Evolutionary conservation across 352 stramenopile genomes (phyloP).

Genomic region (Blastocystis sp.): DNA sequence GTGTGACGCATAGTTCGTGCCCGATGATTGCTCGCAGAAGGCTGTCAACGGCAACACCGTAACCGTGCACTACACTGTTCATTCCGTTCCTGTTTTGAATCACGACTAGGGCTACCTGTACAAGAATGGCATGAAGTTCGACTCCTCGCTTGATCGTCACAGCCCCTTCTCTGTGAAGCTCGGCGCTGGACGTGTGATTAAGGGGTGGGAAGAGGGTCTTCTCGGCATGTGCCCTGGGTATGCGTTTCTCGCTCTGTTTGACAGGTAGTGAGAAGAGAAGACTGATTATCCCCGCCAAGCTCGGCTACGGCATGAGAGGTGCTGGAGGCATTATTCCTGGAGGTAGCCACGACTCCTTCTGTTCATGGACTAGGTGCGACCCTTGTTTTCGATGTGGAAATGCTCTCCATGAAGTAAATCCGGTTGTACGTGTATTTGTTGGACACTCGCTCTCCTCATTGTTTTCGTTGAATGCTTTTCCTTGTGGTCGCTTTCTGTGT

Average conservation of each 20-base stretch:
- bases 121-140: constrained; percentile 77
- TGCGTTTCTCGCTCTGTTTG: background rate
- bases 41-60: constrained; percentile 54
- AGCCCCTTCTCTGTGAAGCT: constrained; percentile 78
- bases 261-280: constrained; percentile 76
- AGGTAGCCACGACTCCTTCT: background rate
- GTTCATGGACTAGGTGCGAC: constrained; percentile 75
- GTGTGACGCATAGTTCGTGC: constrained; percentile 16
- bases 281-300: constrained; percentile 75
- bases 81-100: background rate
- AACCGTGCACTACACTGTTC: constrained; percentile 50
- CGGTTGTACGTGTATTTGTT: constrained; percentile 30
- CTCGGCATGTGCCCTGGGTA: constrained; percentile 75
- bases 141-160: constrained; percentile 77
- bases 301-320: constrained; percentile 76
- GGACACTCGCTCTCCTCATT: background rate
- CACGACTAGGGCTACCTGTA: constrained; percentile 74
- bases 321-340: constrained; percentile 75
- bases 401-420: constrained; percentile 76
- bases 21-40: constrained; percentile 59
- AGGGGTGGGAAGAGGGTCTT: constrained; percentile 76
- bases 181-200: constrained; percentile 76
- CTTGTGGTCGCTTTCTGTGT: background rate
- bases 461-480: background rate
- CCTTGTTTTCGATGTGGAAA: constrained; percentile 78